Evolutionary conservation across 2,329 filamentous ascomycete species (phyloP).

Genomic region (Fusarium domesticum): DNA sequence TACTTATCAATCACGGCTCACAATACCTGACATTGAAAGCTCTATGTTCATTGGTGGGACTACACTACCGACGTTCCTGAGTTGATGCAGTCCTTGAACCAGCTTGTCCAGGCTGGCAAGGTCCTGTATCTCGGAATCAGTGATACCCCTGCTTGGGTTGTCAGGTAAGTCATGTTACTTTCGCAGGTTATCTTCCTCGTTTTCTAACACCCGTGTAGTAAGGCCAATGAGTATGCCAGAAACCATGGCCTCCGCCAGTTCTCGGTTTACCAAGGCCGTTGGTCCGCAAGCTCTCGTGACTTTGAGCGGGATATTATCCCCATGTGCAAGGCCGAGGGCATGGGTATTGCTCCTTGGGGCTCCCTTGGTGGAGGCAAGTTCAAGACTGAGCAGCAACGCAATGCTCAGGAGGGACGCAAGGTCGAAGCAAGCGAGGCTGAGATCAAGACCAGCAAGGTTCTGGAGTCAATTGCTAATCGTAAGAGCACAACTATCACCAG

Average conservation of each 20-base stretch:
- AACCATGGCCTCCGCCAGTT: conserved; percentile 69
- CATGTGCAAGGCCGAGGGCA: conserved; percentile 42
- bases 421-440: conserved; percentile 50
- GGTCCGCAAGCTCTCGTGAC: conserved; percentile 40
- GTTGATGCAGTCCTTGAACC: conserved; percentile 66
- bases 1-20: not conserved
- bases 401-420: conserved; percentile 36
- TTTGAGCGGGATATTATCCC: conserved; percentile 45
- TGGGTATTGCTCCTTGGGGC: conserved; percentile 60
- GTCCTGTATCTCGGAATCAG: conserved; percentile 64
- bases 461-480: conserved; percentile 49
- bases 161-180: conserved; percentile 36
- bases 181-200: not conserved
- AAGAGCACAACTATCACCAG: conserved; percentile 45
- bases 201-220: conserved; percentile 35
- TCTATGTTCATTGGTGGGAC: conserved; percentile 67
- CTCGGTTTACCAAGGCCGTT: conserved; percentile 46
- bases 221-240: conserved; percentile 66
- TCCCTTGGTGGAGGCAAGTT: conserved; percentile 50
- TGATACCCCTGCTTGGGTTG: conserved; percentile 68
- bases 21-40: conserved; percentile 29
- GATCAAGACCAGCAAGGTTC: conserved; percentile 43
- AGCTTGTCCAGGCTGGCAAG: conserved; percentile 57
- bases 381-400: conserved; percentile 39
- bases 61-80: conserved; percentile 64